These are phyloP conservation scores for Termitomyces sp. DNA, from an alignment of 768 basidiomycete species.

Conservation along the genomic window DNA sequence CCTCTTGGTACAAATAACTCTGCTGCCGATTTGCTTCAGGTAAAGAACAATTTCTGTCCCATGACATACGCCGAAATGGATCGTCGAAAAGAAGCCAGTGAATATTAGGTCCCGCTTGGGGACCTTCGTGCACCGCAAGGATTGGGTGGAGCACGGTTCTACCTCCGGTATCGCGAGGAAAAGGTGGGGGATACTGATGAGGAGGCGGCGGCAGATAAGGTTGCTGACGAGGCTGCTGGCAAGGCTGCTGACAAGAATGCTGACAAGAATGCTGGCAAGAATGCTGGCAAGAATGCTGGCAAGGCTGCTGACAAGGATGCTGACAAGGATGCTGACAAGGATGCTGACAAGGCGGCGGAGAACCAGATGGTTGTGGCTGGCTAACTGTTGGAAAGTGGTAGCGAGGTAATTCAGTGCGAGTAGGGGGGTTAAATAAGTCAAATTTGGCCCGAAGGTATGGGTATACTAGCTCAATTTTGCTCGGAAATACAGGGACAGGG, in stretches of 20 bases:
- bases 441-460: neutral
- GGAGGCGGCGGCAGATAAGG: neutral
- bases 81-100: neutral
- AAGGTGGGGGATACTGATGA: neutral
- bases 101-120: neutral
- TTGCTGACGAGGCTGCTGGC: too few species aligned
- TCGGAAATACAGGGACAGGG: neutral
- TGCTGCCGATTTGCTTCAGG: neutral
- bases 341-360: neutral
- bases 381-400: neutral
- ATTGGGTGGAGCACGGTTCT: neutral
- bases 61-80: neutral
- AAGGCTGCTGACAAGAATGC: too few species aligned
- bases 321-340: neutral
- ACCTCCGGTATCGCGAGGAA: neutral
- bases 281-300: too few species aligned
- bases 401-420: constrained; percentile 1
- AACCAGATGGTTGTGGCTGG: neutral
- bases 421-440: constrained; percentile 5
- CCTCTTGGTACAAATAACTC: neutral
- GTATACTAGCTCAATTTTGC: neutral
- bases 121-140: neutral
- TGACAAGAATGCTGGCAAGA: too few species aligned
- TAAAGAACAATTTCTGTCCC: neutral
- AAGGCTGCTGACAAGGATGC: too few species aligned